phyloP scores from a whole-genome alignment of 106 monocot species.

The Apostasia shenzhenica region DNA sequence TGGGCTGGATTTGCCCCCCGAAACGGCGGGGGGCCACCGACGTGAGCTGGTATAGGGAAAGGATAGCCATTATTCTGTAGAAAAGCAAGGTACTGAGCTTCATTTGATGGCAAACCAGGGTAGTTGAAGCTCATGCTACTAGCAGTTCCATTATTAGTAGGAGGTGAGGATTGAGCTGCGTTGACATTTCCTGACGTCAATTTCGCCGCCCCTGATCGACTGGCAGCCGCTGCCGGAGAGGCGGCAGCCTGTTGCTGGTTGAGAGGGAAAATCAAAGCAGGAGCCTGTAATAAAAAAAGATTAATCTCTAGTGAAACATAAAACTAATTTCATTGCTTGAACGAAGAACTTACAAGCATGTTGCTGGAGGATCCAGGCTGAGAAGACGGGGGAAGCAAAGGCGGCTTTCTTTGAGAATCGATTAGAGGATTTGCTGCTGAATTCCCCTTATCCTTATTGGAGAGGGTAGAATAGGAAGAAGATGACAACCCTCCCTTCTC shows the following conservation, averaged over 20 bases:
- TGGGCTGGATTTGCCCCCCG: conserved; percentile 38
- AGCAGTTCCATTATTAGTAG: conserved; percentile 21
- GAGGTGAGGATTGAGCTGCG: conserved; percentile 20
- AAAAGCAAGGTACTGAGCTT: conserved; percentile 73
- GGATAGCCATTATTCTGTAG: conserved; percentile 81
- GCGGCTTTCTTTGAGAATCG: conserved; percentile 48
- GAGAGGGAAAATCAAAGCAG: conserved; percentile 77
- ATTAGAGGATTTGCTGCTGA: conserved; percentile 14
- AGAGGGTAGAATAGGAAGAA: conserved; percentile 1
- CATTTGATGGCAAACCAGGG: conserved; percentile 43
- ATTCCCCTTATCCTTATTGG: conserved; percentile 38
- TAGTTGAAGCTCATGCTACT: conserved; percentile 62
- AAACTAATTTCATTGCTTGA: no score
- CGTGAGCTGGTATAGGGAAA: conserved; percentile 63
- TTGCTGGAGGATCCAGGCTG: conserved; percentile 39
- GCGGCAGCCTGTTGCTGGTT: conserved; percentile 58
- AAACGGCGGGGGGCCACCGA: conserved; percentile 42
- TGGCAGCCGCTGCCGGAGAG: conserved; percentile 3
- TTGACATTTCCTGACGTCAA: background rate
- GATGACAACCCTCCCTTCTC: conserved; percentile 19
- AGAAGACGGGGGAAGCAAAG: conserved; percentile 31
- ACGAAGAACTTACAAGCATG: conserved; percentile 49
- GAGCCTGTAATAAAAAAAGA: conserved; percentile 24
- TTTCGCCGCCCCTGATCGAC: conserved; percentile 7
- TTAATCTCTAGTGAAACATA: no score